These are phyloP conservation scores for Hypoxylon sp. DNA, from an alignment of 2,329 filamentous ascomycete genomes.

Conservation along the genomic window DNA sequence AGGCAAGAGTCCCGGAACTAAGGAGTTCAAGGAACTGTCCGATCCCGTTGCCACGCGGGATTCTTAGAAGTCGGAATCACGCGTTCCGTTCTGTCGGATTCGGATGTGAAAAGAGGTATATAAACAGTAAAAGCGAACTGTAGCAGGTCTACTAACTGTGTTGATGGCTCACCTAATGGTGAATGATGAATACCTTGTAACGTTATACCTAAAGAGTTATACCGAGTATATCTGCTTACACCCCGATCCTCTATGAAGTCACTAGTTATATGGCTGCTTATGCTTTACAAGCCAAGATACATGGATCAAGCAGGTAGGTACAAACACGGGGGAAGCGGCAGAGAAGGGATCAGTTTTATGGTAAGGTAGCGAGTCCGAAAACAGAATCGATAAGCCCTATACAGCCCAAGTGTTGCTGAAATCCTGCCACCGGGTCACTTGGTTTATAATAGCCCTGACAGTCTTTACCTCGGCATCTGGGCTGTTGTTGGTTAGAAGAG, in stretches of 20 bases:
- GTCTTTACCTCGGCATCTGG: conserved; percentile 12
- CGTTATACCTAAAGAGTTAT: conserved; percentile 2
- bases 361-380: conserved; percentile 18
- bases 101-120: not conserved
- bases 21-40: conserved; percentile 2
- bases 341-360: conserved; percentile 6
- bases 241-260: conserved; percentile 2
- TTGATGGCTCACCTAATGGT: not conserved
- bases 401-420: not conserved
- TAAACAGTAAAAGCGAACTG: not conserved
- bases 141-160: not conserved
- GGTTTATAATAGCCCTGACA: not conserved
- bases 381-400: conserved; percentile 17
- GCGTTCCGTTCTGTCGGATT: conserved; percentile 4
- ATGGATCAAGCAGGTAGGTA: conserved; percentile 9
- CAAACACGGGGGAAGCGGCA: conserved; percentile 7
- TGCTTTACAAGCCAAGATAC: conserved; percentile 2
- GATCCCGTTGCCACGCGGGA: not conserved
- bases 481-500: not conserved
- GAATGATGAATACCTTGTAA: not conserved
- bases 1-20: not conserved
- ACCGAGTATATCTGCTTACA: conserved; percentile 6
- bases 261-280: conserved; percentile 1
- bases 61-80: not conserved
- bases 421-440: not conserved